Percentiles rank a stretch among this genome's conserved stretches.
Evolutionary conservation across 2,329 filamentous ascomycete genomes (phyloP).

Genomic region (Penicillium italicum): DNA sequence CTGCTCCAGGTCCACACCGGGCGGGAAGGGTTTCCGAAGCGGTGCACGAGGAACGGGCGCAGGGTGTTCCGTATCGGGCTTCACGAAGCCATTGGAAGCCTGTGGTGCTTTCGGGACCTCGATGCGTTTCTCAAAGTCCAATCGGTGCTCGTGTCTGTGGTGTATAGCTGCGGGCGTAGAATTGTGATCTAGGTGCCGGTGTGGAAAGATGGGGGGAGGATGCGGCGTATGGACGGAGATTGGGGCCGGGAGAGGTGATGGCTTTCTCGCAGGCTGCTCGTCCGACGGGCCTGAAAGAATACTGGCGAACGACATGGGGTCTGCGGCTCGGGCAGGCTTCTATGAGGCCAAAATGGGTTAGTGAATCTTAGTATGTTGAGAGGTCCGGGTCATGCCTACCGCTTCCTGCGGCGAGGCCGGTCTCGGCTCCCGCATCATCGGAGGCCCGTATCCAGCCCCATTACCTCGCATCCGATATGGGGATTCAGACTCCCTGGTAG

Average conservation of each 20-base stretch:
- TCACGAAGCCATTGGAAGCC: slow-evolving; percentile 17
- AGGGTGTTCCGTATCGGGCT: slow-evolving; percentile 8
- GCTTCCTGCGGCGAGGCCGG: slow-evolving; percentile 40
- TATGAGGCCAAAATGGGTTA: slow-evolving; percentile 36
- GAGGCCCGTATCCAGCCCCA: slow-evolving; percentile 30
- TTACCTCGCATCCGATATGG: slow-evolving; percentile 32
- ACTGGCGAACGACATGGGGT: slow-evolving; percentile 94
- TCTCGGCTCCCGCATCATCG: slow-evolving; percentile 32
- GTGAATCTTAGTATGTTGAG: slow-evolving; percentile 6
- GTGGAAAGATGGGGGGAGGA: slow-evolving; percentile 12
- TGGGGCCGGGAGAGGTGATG: slow-evolving; percentile 42
- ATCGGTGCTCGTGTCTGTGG: slow-evolving; percentile 31
- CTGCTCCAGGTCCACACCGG: slow-evolving; percentile 55
- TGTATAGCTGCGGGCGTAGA: slow-evolving; percentile 25
- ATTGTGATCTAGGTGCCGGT: slow-evolving; percentile 21
- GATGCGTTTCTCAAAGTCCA: slow-evolving; percentile 24
- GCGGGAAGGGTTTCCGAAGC: slow-evolving; percentile 17
- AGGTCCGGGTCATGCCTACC: slow-evolving; percentile 28
- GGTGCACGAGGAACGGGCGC: slow-evolving; percentile 6
- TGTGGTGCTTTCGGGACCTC: slow-evolving; percentile 5
- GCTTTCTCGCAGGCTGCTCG: slow-evolving; percentile 49
- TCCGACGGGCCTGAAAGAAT: slow-evolving; percentile 80
- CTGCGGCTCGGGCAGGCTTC: slow-evolving; percentile 69
- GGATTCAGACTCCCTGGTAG: slow-evolving; percentile 40
- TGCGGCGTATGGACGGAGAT: slow-evolving; percentile 18